A percentile compares a stretch with the other conserved stretches of the same genome.
phyloP scores from a whole-genome alignment of 768 basidiomycete genomes.

The Lactarius hengduanensis region DNA sequence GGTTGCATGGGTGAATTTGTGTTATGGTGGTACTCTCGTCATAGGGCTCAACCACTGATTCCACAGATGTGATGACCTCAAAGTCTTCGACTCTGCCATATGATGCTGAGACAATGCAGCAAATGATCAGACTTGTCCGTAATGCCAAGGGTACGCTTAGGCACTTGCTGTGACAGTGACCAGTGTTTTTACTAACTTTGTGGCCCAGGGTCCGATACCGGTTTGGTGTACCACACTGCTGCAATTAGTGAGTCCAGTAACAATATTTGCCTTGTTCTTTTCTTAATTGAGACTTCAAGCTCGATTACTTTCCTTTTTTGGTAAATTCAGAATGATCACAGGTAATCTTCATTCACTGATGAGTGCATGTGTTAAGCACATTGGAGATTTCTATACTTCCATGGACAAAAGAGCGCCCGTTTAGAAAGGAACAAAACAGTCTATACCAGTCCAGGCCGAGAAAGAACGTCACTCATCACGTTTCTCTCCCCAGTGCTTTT shows the following conservation, averaged over 20 bases:
- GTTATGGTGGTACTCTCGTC: too few species aligned
- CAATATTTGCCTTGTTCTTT: background rate
- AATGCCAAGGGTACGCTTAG: conserved; percentile 13
- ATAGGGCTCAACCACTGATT: background rate
- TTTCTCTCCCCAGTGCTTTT: conserved; percentile 22
- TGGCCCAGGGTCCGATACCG: background rate
- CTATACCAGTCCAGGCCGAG: background rate
- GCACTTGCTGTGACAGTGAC: too few species aligned
- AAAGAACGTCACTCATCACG: conserved; percentile 22
- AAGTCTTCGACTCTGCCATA: conserved; percentile 21
- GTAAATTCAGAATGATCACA: conserved; percentile 3
- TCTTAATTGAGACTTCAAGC: conserved; percentile 5
- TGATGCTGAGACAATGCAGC: conserved; percentile 5
- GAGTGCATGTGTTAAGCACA: conserved; percentile 5
- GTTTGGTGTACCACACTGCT: conserved; percentile 5
- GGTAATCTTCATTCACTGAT: background rate
- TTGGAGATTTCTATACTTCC: conserved; percentile 25
- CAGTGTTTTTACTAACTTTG: background rate
- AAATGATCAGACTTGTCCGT: conserved; percentile 21
- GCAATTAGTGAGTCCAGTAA: conserved; percentile 10
- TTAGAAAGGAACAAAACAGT: conserved; percentile 16
- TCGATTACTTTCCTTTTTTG: conserved; percentile 24
- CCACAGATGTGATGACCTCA: conserved; percentile 24
- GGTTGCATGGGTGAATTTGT: conserved; percentile 42
- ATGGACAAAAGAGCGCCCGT: conserved; percentile 25